phyloP scores from a whole-genome alignment of 1,284 basidiomycete species.

The Malassezia arunalokei region DNA sequence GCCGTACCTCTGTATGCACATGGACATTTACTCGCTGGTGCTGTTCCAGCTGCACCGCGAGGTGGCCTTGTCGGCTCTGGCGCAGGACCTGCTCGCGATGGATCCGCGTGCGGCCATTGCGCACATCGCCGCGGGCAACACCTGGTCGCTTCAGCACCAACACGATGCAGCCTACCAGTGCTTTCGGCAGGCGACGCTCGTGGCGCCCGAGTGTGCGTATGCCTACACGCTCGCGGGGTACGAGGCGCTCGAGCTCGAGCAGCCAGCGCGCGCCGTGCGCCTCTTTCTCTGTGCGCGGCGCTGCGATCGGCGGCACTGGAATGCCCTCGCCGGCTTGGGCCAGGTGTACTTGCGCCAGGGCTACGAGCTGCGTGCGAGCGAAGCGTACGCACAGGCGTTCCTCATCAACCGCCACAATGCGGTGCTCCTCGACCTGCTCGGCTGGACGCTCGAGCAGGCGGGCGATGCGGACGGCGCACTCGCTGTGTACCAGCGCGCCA shows the following conservation, averaged over 20 bases:
- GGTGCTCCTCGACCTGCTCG: constrained; percentile 37
- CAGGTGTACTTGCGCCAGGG: constrained; percentile 29
- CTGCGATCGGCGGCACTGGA: constrained; percentile 39
- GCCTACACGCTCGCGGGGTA: constrained; percentile 42
- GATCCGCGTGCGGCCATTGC: constrained; percentile 24
- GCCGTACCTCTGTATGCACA: constrained; percentile 26
- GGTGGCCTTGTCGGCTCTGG: constrained; percentile 33
- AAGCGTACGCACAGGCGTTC: constrained; percentile 31
- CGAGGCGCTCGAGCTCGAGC: constrained; percentile 36
- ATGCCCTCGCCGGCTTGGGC: constrained; percentile 39
- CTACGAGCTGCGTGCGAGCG: constrained; percentile 27
- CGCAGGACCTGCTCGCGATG: constrained; percentile 29
- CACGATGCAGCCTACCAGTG: constrained; percentile 35
- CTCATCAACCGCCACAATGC: constrained; percentile 29
- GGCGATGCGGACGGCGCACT: constrained; percentile 16
- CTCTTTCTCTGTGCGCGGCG: constrained; percentile 38
- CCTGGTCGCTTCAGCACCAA: constrained; percentile 39
- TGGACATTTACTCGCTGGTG: constrained; percentile 42
- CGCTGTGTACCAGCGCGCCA: constrained; percentile 16
- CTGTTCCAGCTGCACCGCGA: constrained; percentile 45
- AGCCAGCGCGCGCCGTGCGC: constrained; percentile 30
- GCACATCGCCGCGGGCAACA: constrained; percentile 41
- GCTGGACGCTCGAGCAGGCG: constrained; percentile 21
- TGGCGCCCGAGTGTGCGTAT: constrained; percentile 38
- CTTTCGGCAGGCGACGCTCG: constrained; percentile 34